phyloP scores from a whole-genome alignment of 148 eudicot species.

The Cornus florida region DNA sequence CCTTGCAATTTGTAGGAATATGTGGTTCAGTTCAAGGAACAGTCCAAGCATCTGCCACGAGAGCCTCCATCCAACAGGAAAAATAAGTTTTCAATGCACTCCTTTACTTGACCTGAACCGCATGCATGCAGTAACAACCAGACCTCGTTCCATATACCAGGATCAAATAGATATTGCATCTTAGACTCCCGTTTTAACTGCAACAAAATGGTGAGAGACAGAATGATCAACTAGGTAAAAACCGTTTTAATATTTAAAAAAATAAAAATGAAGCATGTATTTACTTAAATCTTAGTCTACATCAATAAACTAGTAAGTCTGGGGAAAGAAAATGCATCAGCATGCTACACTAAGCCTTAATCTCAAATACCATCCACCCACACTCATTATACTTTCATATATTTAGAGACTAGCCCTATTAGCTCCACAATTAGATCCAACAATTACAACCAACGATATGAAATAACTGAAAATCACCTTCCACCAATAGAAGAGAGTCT shows the following conservation, averaged over 20 bases:
- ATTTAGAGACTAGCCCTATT: background rate
- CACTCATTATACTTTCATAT: slow-evolving; percentile 1
- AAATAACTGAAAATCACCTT: background rate
- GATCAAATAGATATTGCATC: background rate
- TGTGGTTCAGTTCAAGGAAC: background rate
- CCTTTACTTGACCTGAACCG: background rate
- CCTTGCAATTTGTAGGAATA: too few relatives aligned
- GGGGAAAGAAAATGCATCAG: background rate
- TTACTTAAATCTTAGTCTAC: background rate
- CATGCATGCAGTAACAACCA: background rate
- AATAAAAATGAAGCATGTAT: background rate
- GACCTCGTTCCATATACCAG: background rate
- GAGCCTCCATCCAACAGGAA: background rate
- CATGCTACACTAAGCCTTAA: slow-evolving; percentile 4
- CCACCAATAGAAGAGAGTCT: too few relatives aligned
- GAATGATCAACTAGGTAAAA: background rate
- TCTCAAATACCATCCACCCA: background rate
- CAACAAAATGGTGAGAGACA: background rate
- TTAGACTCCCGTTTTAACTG: background rate
- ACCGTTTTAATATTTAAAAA: background rate
- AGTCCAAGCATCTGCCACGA: background rate
- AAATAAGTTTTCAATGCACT: background rate
- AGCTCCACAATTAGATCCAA: background rate
- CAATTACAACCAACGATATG: background rate
- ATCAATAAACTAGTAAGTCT: background rate